Base-by-base conservation (phyloP, 108 stramenopile species). In the Parietichytrium sp. region DNA sequence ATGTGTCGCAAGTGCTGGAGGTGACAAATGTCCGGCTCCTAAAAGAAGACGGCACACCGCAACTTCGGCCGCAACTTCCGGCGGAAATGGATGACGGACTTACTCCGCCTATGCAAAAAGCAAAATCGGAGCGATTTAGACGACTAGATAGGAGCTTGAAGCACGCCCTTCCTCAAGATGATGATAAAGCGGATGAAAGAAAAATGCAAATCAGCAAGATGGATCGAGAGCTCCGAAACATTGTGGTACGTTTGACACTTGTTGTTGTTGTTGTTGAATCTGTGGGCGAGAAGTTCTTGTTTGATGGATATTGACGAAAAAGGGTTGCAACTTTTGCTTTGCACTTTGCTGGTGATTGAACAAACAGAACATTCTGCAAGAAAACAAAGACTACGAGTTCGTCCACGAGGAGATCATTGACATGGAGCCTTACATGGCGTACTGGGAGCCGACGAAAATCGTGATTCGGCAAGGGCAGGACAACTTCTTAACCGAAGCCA, bases 351-450 rank as follows among this genome's bases (percentile, higher is more conserved):
- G 49, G 49, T 16, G n/a, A 18, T 16, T 16, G 18, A 18, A 18
- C 18, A 18, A 50, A 50, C 61, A 72, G 61, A n/a, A 72, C 61
- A 72, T 45, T 45, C 61, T 72, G 2, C 45, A 33, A 6, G 61
- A 72, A 25, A 42, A 72, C 6, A 72, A 72, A 20, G 45, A 33
- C 20, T 45, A 33, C 0, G 61, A 45, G 20, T 42, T 72, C n/a
- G 38, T 45, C 38, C 45, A 72, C 42, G 61, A 72, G 10, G 61
- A 72, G 42, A 33, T 72, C 0, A 25, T 72, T 42, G 61, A 72
- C 33, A 72, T 72, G 61, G 61, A 72, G 1, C 61, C 61, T 12
- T 72, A 23, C 33, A 72, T 72, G 61, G 38, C 36, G 61, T 72
- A 72, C 33, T 72, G 61, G 61, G 61, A 72, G 10, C n/a, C n/a